Conservation (phyloP, 257 asterid genomes). For the Solanum clarkiae region DNA sequence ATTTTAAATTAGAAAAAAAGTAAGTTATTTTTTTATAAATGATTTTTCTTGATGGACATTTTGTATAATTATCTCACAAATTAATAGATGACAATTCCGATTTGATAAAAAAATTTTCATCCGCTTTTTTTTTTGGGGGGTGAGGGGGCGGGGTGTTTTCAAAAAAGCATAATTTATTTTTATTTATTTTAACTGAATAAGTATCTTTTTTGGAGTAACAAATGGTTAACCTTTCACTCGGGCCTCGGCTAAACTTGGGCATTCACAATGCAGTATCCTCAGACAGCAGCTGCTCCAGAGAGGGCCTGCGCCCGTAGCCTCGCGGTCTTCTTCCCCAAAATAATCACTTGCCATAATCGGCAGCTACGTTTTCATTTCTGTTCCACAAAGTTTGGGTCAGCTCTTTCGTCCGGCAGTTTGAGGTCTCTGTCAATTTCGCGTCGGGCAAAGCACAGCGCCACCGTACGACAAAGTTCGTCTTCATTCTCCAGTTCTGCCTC, state of each 20-base stretch:
- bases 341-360: not conserved
- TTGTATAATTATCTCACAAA: no score
- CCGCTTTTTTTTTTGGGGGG: no score
- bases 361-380: not conserved
- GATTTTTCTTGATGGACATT: no score
- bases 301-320: slow-evolving; percentile 63
- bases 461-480: not conserved
- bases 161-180: no score
- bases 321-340: not conserved
- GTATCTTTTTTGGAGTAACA: not conserved
- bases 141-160: no score
- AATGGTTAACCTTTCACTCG: not conserved
- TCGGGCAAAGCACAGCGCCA: not conserved
- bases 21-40: no score
- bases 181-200: no score
- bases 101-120: no score
- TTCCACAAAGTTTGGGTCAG: not conserved
- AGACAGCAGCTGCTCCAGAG: slow-evolving; percentile 13
- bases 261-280: not conserved
- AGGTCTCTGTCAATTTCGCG: not conserved
- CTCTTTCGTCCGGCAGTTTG: not conserved
- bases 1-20: no score
- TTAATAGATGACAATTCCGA: no score
- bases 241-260: not conserved
- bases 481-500: slow-evolving; percentile 2